phyloP scores from a whole-genome alignment of 148 eudicot genomes.

The Vaccinium vitisidaea region DNA sequence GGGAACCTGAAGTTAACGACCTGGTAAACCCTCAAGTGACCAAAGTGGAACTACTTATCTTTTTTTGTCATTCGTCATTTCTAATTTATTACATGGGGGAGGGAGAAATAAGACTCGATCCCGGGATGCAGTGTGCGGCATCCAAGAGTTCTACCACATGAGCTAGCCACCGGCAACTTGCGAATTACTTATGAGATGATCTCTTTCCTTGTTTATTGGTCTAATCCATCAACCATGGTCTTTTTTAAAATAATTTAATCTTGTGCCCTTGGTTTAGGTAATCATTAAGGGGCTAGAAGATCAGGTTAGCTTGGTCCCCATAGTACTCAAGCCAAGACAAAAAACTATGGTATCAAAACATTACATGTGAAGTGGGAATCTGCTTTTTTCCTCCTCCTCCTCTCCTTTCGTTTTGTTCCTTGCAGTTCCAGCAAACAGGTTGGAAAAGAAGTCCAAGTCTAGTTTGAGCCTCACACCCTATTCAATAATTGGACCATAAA shows the following conservation, averaged over 20 bases:
- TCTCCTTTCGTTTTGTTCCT: conserved; percentile 28
- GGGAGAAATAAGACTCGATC: no score
- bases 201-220: neutral
- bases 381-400: conserved; percentile 15
- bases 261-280: neutral
- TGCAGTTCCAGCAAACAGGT: conserved; percentile 24
- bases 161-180: no score
- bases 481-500: conserved; percentile 13
- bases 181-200: neutral
- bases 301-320: conserved; percentile 25
- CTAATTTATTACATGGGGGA: no score
- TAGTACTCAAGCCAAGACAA: conserved; percentile 27
- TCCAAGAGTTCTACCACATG: no score
- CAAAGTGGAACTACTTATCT: no score
- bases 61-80: no score
- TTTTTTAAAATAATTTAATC: neutral
- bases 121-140: no score
- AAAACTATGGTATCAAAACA: conserved; percentile 24
- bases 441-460: conserved; percentile 9
- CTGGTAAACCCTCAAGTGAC: no score
- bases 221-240: neutral
- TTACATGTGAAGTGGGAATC: conserved; percentile 35
- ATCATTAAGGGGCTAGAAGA: conserved; percentile 22
- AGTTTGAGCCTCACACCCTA: conserved; percentile 17
- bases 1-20: no score